Conservation (phyloP, 345 rosid species). For the Brassica cretica region DNA sequence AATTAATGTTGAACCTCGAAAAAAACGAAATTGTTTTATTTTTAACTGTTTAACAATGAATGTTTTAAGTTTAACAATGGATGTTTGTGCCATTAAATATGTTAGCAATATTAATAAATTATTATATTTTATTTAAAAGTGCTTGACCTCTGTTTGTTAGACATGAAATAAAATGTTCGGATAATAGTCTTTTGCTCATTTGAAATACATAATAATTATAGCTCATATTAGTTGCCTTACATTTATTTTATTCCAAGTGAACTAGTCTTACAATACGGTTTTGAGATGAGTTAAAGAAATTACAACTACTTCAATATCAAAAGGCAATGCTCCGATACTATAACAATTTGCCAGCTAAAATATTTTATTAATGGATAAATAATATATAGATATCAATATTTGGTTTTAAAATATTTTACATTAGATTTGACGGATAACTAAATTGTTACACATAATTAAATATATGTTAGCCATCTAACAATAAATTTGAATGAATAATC, state of each 20-base stretch:
- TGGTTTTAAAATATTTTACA: too few species aligned
- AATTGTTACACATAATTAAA: too few species aligned
- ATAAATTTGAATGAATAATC: too few species aligned
- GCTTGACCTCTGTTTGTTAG: not conserved
- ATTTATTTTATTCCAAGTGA: not conserved
- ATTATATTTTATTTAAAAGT: too few species aligned
- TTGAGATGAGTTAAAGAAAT: not conserved
- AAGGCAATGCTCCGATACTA: too few species aligned
- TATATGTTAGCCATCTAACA: too few species aligned
- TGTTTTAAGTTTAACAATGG: too few species aligned
- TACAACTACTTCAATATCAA: too few species aligned
- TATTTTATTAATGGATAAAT: not conserved
- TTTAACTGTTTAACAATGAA: not conserved
- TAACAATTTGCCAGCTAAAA: not conserved
- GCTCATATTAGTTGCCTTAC: not conserved
- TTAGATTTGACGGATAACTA: too few species aligned
- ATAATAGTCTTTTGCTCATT: not conserved
- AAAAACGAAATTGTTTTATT: not conserved
- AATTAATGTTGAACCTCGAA: not conserved
- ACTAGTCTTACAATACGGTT: too few species aligned
- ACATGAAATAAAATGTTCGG: not conserved
- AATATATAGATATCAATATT: too few species aligned
- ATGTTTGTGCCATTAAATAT: not conserved
- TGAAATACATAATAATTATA: not conserved
- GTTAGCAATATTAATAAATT: not conserved